Conservation (phyloP, 352 stramenopile genomes). For the Phytopythium mirpurense region DNA sequence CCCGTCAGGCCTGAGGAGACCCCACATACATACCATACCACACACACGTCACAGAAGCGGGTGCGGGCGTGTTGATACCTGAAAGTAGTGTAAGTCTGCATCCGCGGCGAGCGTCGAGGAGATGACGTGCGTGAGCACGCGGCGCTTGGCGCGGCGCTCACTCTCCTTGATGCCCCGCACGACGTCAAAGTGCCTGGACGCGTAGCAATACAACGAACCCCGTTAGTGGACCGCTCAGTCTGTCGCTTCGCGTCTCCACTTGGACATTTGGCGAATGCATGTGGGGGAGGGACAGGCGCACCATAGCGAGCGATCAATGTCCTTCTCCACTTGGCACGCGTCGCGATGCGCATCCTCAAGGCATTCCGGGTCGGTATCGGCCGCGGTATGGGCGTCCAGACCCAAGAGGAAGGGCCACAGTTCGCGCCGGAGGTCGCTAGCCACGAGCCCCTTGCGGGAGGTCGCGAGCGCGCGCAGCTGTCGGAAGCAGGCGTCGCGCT, state of each 20-base stretch:
- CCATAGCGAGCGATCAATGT: slow-evolving; percentile 83
- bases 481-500: slow-evolving; percentile 32
- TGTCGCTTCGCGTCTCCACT: too few species aligned
- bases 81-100: slow-evolving; percentile 72
- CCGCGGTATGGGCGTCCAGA: slow-evolving; percentile 8
- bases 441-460: slow-evolving; percentile 45
- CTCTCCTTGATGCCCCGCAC: slow-evolving; percentile 50
- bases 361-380: slow-evolving; percentile 10
- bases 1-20: too few species aligned
- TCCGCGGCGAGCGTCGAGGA: slow-evolving; percentile 39
- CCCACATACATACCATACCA: too few species aligned
- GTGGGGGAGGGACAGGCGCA: too few species aligned
- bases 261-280: too few species aligned
- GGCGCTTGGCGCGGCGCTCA: slow-evolving; percentile 57
- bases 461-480: slow-evolving; percentile 61
- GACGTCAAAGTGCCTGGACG: slow-evolving; percentile 73
- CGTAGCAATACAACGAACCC: too few species aligned
- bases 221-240: too few species aligned
- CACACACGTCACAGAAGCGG: too few species aligned
- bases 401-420: slow-evolving; percentile 66
- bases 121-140: slow-evolving; percentile 60
- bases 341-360: slow-evolving; percentile 37
- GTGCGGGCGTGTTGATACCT: too few species aligned
- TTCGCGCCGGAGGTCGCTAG: slow-evolving; percentile 42
- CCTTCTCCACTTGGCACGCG: slow-evolving; percentile 69